Percentiles rank a stretch among this genome's conserved stretches.
phyloP scores from a whole-genome alignment of 176 grass and related monocot genomes.

The Oryza coarctata region DNA sequence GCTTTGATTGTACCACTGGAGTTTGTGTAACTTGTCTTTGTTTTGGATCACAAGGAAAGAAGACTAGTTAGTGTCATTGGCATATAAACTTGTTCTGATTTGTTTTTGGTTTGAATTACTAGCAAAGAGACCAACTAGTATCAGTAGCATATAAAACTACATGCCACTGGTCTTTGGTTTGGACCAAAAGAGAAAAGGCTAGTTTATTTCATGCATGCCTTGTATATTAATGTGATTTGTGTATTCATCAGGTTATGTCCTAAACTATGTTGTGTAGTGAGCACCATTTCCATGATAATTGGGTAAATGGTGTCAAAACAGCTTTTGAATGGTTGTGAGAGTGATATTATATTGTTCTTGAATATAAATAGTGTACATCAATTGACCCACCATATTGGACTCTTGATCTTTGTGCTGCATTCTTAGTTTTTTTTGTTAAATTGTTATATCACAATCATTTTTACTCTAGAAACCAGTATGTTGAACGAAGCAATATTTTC shows the following conservation, averaged over 20 bases:
- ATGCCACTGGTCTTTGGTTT: not conserved
- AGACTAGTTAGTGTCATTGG: not conserved
- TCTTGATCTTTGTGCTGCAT: not conserved
- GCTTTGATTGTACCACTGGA: not conserved
- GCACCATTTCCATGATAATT: not conserved
- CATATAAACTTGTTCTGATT: not conserved
- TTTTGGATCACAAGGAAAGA: not conserved
- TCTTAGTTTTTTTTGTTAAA: not conserved
- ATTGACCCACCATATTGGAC: not conserved
- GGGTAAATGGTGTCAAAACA: not conserved
- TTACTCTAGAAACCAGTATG: not conserved
- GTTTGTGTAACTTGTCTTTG: not conserved
- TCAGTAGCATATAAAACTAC: not conserved
- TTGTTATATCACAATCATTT: not conserved
- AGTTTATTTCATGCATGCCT: not conserved
- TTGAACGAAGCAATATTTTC: not conserved
- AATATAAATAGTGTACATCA: conserved; percentile 10
- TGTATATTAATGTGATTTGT: not conserved
- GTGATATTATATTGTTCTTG: conserved; percentile 1
- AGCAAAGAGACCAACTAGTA: not conserved
- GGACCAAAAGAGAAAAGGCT: not conserved
- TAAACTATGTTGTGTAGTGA: not conserved
- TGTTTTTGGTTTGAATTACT: not conserved
- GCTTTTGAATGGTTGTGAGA: conserved; percentile 1
- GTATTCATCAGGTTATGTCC: not conserved